These are phyloP conservation scores for Chaetothyriales sp. DNA, from an alignment of 2,329 filamentous ascomycete species.

Conservation along the genomic window DNA sequence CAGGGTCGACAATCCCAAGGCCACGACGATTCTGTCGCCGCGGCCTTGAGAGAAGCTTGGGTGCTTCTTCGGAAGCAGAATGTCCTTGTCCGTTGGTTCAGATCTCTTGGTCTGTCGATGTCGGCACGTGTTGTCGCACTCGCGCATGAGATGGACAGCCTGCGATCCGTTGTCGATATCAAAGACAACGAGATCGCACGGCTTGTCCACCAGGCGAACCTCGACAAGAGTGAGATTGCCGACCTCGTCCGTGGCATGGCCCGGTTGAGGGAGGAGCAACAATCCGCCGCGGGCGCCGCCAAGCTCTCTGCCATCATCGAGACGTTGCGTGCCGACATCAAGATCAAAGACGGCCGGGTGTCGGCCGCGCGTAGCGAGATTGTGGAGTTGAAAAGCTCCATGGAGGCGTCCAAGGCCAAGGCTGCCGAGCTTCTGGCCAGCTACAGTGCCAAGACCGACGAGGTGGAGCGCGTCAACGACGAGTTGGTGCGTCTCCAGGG, in stretches of 20 bases:
- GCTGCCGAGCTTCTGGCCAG: not conserved
- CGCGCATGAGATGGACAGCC: not conserved
- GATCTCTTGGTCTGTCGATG: not conserved
- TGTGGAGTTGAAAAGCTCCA: not conserved
- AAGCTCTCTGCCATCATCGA: not conserved
- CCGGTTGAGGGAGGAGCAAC: not conserved
- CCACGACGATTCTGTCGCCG: not conserved
- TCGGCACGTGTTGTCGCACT: not conserved
- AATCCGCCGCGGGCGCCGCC: not conserved
- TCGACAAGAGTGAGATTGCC: not conserved
- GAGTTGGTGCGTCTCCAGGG: not conserved
- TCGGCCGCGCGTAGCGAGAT: not conserved
- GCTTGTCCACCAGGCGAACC: not conserved
- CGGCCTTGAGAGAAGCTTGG: not conserved
- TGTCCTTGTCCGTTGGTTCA: not conserved
- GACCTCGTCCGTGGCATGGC: not conserved
- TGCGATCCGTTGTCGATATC: not conserved
- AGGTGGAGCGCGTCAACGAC: not conserved
- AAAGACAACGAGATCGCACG: not conserved
- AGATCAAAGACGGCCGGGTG: not conserved
- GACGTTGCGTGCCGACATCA: not conserved
- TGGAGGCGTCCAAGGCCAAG: not conserved
- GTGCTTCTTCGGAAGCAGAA: not conserved
- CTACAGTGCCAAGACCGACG: not conserved
- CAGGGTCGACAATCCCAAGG: not conserved